Evolutionary conservation across 2,329 filamentous ascomycete genomes (phyloP).

Genomic region (Phoma sp.): DNA sequence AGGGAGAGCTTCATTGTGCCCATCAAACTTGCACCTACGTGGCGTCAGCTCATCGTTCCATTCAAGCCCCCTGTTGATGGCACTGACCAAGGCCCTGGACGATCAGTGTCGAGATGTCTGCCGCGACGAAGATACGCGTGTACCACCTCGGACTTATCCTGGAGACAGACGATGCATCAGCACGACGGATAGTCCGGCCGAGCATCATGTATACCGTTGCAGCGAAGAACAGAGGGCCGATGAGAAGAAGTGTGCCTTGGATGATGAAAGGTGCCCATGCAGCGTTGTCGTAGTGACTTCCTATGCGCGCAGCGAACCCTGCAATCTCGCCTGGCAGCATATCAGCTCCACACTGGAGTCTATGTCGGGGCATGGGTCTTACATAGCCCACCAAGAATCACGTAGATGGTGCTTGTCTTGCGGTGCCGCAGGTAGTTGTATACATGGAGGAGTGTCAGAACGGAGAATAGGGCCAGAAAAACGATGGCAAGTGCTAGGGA

Average conservation of each 20-base stretch:
- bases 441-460: conserved; percentile 30
- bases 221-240: conserved; percentile 57
- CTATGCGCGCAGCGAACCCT: conserved; percentile 52
- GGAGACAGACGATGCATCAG: conserved; percentile 35
- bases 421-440: conserved; percentile 10
- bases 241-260: conserved; percentile 52
- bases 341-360: background rate
- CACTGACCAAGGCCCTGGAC: conserved; percentile 41
- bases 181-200: conserved; percentile 47
- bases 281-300: conserved; percentile 47
- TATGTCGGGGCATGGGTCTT: background rate
- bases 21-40: conserved; percentile 42
- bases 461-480: conserved; percentile 32
- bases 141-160: conserved; percentile 39
- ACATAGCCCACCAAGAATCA: conserved; percentile 40
- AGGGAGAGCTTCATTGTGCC: conserved; percentile 43
- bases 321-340: conserved; percentile 46
- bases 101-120: conserved; percentile 39
- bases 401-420: conserved; percentile 26
- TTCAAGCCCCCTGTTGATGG: background rate
- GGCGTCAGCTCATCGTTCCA: background rate
- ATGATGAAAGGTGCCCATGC: conserved; percentile 51
- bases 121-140: conserved; percentile 38
- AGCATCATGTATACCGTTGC: conserved; percentile 58
- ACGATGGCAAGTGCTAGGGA: conserved; percentile 35